Base-by-base conservation (phyloP, 768 basidiomycete species). In the Macrolepiota dolichaula region DNA sequence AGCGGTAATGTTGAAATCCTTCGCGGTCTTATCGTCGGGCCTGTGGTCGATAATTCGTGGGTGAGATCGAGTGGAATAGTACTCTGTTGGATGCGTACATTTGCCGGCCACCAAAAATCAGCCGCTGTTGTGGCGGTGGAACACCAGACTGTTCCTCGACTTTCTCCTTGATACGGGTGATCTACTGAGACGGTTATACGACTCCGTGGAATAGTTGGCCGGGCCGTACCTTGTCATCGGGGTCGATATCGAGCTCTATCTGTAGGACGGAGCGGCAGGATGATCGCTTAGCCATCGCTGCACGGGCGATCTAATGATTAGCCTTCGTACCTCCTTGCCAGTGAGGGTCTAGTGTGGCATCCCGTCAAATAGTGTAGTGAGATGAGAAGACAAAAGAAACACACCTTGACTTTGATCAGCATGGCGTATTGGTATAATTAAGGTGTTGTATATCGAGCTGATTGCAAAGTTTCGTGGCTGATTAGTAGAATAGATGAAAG, bases 141-240 rank as follows among this genome's bases (percentile, higher is more conserved):
- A 98, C 96, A 65, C 96, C 96, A 5, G 94, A 95, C 77, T 98
- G 96, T 79, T 98, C 96, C 74, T 98, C 96, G 9, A 98, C 94
- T 73, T 92, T 92, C 82, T 96, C 95, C 79, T 98, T 98, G 76
- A 98, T 94, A 66, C 92, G 86, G 50, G 86, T 80, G 69, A 97
- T 92, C 96, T 98, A 71, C 29, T 29, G 42, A 46, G 12, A 15
- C 46, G 27, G n/a, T 25, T 11, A 37, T 37, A 27, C 38, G 24
- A 15, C 37, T 15, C 40, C 53, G 9, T 13, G 19, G 29, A 35
- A 32, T 12, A 51, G 44, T 46, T 10, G 47, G 12, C 9, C 10
- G 12, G 22, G 15, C 68, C 82, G 52, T 59, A 88, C 95, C 83
- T 89, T 90, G 77, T 93, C 92, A 64, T 92, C 91, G 15, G 82